Percentiles rank a stretch among this genome's conserved stretches.
Conservation (phyloP, 164 flowering plant species). For the Litsea cubeba region DNA sequence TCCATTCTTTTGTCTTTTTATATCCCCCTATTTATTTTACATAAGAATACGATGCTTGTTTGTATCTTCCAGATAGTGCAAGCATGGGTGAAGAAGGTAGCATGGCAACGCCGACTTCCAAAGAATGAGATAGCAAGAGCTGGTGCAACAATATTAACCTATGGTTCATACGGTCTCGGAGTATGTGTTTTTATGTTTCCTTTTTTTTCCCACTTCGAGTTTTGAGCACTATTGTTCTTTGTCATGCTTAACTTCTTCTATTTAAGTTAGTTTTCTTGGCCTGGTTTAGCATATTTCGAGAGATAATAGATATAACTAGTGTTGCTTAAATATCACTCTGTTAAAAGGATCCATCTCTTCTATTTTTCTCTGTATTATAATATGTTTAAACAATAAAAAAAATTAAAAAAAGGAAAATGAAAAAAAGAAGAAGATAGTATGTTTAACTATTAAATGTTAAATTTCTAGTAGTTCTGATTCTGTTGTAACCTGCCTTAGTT, state of each 20-base stretch:
- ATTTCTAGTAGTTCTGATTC: no score
- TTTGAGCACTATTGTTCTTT: not conserved
- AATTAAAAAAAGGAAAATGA: no score
- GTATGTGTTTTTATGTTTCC: constrained; percentile 25
- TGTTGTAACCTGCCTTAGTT: no score
- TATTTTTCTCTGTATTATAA: no score
- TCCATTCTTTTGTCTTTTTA: not conserved
- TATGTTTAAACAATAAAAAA: no score
- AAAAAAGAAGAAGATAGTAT: no score
- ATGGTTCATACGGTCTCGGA: constrained; percentile 74
- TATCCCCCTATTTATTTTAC: not conserved
- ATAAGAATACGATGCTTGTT: not conserved
- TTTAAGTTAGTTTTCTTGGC: not conserved
- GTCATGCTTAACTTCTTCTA: not conserved
- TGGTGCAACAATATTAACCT: constrained; percentile 43
- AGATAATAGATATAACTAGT: no score
- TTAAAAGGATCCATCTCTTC: not conserved
- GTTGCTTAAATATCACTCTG: not conserved
- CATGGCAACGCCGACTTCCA: constrained; percentile 45
- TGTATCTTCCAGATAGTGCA: constrained; percentile 37
- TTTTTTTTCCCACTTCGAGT: not conserved
- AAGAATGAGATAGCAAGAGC: constrained; percentile 24
- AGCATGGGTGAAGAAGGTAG: constrained; percentile 50
- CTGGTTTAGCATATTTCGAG: not conserved
- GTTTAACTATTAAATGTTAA: no score